These are phyloP conservation scores for Coemansia sp. DNA, from an alignment of 192 early-diverging fungal genomes.

Conservation along the genomic window DNA sequence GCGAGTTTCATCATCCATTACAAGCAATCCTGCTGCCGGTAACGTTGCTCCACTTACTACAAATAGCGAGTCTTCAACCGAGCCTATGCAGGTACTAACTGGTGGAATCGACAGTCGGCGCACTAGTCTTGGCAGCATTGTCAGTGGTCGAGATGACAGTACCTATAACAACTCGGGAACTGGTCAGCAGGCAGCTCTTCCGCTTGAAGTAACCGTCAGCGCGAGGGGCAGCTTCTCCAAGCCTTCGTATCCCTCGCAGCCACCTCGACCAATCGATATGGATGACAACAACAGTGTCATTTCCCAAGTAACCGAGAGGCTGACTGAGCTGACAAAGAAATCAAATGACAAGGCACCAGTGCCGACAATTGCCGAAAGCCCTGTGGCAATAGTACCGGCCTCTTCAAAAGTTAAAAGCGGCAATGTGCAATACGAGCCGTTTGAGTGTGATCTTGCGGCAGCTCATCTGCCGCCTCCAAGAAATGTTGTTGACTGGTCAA, in stretches of 20 bases:
- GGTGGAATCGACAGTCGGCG: conserved; percentile 7
- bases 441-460: conserved; percentile 21
- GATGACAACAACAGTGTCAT: conserved; percentile 42
- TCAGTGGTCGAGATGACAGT: conserved; percentile 31
- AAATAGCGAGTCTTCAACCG: not conserved
- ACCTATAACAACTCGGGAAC: conserved; percentile 14
- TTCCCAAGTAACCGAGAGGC: conserved; percentile 45
- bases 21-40: conserved; percentile 6
- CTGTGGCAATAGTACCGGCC: not conserved
- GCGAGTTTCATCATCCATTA: conserved; percentile 6
- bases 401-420: not conserved
- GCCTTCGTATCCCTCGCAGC: conserved; percentile 8
- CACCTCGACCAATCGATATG: conserved; percentile 2
- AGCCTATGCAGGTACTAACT: not conserved
- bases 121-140: conserved; percentile 29
- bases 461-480: conserved; percentile 36
- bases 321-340: conserved; percentile 28
- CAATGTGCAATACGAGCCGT: conserved; percentile 3
- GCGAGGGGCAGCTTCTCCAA: conserved; percentile 41
- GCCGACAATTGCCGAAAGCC: not conserved
- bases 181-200: conserved; percentile 25
- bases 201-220: conserved; percentile 28
- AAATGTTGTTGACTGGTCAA: conserved; percentile 46
- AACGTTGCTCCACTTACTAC: not conserved
- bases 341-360: conserved; percentile 1